Percentiles rank a stretch among this genome's conserved stretches.
Conservation (phyloP, 495 filamentous ascomycete species). For the Penicillium argentinense region DNA sequence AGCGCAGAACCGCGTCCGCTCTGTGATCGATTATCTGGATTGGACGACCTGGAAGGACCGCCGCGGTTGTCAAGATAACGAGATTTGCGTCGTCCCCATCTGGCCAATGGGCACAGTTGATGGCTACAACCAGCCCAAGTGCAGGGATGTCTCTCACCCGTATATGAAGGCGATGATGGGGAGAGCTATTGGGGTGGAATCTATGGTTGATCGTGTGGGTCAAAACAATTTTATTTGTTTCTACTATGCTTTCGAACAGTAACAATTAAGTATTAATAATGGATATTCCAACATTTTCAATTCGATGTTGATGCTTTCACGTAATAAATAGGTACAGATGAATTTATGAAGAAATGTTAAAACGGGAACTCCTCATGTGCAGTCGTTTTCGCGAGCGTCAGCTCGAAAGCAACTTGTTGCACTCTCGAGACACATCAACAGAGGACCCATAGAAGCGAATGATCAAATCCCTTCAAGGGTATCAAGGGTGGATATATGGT, state of each 20-base stretch:
- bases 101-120: conserved; percentile 60
- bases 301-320: conserved; percentile 9
- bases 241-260: too few relatives aligned
- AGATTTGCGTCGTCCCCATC: conserved; percentile 67
- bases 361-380: conserved; percentile 23
- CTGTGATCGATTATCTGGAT: conserved; percentile 49
- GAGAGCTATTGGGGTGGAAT: conserved; percentile 39
- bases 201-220: conserved; percentile 11
- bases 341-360: conserved; percentile 12
- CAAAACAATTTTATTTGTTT: too few relatives aligned
- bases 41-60: conserved; percentile 67
- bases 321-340: conserved; percentile 20
- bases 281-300: background rate
- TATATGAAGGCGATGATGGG: conserved; percentile 20
- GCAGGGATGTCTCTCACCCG: conserved; percentile 32
- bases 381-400: conserved; percentile 15
- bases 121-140: conserved; percentile 54
- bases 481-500: conserved; percentile 1
- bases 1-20: conserved; percentile 29
- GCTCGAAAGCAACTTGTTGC: conserved; percentile 9
- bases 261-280: background rate
- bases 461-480: conserved; percentile 19
- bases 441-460: conserved; percentile 24
- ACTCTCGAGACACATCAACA: conserved; percentile 12
- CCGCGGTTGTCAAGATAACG: conserved; percentile 49